A percentile compares a stretch with the other conserved stretches of the same genome.
Conservation (phyloP, 495 filamentous ascomycete genomes). For the Diplogelasinospora grovesii region DNA sequence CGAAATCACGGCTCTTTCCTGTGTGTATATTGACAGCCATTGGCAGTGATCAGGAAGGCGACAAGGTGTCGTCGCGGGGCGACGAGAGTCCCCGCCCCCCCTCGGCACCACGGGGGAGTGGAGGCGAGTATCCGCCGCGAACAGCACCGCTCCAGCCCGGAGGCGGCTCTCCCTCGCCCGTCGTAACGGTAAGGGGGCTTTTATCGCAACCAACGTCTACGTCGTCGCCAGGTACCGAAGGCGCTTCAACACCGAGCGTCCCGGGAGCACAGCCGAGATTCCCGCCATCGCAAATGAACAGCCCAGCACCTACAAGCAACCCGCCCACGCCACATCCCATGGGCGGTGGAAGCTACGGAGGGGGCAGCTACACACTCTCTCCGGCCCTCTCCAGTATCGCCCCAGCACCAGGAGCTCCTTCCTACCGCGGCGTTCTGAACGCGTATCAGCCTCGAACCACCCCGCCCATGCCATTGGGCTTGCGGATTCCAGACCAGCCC, state of each 20-base stretch:
- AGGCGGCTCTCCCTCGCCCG: slow-evolving; percentile 5
- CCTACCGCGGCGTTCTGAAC: too few relatives aligned
- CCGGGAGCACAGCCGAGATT: slow-evolving; percentile 10
- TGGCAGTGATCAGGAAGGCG: slow-evolving; percentile 32
- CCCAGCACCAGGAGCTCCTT: slow-evolving; percentile 4
- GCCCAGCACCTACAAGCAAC: not conserved
- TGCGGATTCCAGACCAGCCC: slow-evolving; percentile 14
- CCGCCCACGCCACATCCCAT: slow-evolving; percentile 4
- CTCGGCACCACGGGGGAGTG: slow-evolving; percentile 9
- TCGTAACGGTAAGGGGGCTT: too few relatives aligned
- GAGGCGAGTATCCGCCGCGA: slow-evolving; percentile 1
- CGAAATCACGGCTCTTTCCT: too few relatives aligned
- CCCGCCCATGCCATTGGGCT: slow-evolving; percentile 6
- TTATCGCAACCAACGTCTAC: too few relatives aligned
- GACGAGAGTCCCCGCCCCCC: slow-evolving; percentile 14
- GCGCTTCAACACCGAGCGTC: slow-evolving; percentile 9
- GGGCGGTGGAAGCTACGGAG: too few relatives aligned
- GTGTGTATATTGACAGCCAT: too few relatives aligned
- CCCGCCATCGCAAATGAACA: slow-evolving; percentile 8
- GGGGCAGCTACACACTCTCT: too few relatives aligned
- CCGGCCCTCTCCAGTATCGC: slow-evolving; percentile 13
- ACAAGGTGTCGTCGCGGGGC: slow-evolving; percentile 20
- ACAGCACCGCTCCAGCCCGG: not conserved
- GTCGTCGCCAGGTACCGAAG: too few relatives aligned
- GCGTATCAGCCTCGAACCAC: slow-evolving; percentile 14